Percentiles rank a stretch among this genome's conserved stretches.
phyloP scores from a whole-genome alignment of 495 filamentous ascomycete genomes.

The Tuber aestivum region DNA sequence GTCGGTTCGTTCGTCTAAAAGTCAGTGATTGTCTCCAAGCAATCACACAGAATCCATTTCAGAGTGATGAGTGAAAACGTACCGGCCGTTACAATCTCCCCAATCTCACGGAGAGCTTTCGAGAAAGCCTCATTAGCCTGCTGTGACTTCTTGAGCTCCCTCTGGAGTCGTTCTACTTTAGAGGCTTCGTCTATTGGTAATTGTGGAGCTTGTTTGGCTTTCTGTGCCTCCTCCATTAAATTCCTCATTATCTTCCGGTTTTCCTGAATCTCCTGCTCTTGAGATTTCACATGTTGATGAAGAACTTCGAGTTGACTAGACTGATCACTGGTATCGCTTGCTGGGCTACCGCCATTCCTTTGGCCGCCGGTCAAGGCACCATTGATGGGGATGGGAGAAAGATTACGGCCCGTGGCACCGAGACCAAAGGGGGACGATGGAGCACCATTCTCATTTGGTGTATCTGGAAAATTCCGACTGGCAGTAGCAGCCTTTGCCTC shows the following conservation, averaged over 20 bases:
- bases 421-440: conserved; percentile 42
- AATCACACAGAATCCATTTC: neutral
- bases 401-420: conserved; percentile 35
- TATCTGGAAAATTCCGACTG: conserved; percentile 41
- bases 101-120: conserved; percentile 93
- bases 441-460: conserved; percentile 42
- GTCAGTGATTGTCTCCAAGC: conserved; percentile 4
- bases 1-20: neutral
- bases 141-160: conserved; percentile 91
- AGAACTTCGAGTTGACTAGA: conserved; percentile 48
- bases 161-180: conserved; percentile 64
- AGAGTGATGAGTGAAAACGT: conserved; percentile 16
- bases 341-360: conserved; percentile 39
- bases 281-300: conserved; percentile 50
- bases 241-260: conserved; percentile 46
- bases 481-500: conserved; percentile 47
- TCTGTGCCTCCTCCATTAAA: conserved; percentile 57
- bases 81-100: conserved; percentile 60
- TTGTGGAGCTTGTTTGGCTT: conserved; percentile 54
- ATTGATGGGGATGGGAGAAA: conserved; percentile 38
- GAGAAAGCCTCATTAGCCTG: conserved; percentile 98
- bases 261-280: conserved; percentile 49
- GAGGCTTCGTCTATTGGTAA: conserved; percentile 53
- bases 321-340: conserved; percentile 38
- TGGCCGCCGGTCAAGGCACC: conserved; percentile 31